Conservation (phyloP, 75 land plant genomes). For the Isoetes taiwanensis region DNA sequence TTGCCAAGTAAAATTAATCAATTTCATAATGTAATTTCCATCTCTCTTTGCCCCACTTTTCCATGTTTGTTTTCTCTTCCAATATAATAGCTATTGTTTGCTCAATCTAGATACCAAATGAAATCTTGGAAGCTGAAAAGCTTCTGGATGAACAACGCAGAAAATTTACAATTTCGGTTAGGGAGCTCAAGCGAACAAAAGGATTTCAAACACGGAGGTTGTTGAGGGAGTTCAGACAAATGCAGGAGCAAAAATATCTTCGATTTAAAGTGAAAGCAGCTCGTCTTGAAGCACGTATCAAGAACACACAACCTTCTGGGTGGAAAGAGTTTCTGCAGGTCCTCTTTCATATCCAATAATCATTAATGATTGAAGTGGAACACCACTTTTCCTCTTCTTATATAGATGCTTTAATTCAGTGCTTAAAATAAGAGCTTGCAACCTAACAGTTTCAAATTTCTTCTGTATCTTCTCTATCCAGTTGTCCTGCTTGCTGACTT, state of each 20-base stretch:
- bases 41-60: not conserved
- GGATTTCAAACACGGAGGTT: too few species aligned
- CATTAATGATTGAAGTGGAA: too few species aligned
- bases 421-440: too few species aligned
- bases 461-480: too few species aligned
- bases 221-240: slow-evolving; percentile 49
- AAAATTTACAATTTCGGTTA: slow-evolving; percentile 44
- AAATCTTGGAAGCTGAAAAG: slow-evolving; percentile 23
- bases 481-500: too few species aligned
- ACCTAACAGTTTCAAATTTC: too few species aligned
- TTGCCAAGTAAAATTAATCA: slow-evolving; percentile 29
- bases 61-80: not conserved
- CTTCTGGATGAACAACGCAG: slow-evolving; percentile 34
- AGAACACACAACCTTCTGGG: slow-evolving; percentile 89
- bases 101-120: slow-evolving; percentile 28
- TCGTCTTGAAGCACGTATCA: slow-evolving; percentile 47
- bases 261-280: slow-evolving; percentile 41
- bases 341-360: too few species aligned
- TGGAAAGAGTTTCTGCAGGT: slow-evolving; percentile 97
- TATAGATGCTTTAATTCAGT: too few species aligned
- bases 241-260: slow-evolving; percentile 49
- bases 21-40: not conserved
- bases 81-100: not conserved
- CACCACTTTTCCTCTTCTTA: too few species aligned
- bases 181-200: slow-evolving; percentile 47